These are phyloP conservation scores for Vitis labrusca DNA, from an alignment of 164 flowering plant genomes.

Conservation along the genomic window DNA sequence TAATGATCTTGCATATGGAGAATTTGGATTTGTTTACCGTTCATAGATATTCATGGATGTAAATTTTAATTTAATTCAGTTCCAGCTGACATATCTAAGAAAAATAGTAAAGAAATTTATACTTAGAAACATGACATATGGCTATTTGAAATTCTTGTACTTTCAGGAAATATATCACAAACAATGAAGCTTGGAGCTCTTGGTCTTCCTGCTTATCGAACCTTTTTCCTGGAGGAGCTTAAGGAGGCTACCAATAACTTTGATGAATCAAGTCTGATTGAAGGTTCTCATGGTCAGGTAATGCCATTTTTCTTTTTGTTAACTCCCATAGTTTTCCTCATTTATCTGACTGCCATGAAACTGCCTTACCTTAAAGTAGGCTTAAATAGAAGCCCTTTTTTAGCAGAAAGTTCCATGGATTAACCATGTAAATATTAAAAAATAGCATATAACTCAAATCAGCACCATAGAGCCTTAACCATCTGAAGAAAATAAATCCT, in stretches of 20 bases:
- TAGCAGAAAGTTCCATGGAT: too few species aligned
- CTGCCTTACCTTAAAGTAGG: too few species aligned
- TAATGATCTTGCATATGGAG: too few species aligned
- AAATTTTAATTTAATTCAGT: background rate
- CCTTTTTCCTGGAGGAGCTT: conserved; percentile 38
- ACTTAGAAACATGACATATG: background rate
- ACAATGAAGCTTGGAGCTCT: conserved; percentile 40
- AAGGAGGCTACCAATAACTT: conserved; percentile 44
- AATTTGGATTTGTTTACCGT: too few species aligned
- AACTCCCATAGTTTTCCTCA: background rate
- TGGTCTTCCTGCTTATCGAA: conserved; percentile 32
- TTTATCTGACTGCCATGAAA: background rate
- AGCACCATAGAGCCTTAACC: too few species aligned
- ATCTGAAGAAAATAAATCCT: too few species aligned
- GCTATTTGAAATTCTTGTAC: background rate
- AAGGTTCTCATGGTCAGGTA: conserved; percentile 31
- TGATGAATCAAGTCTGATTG: conserved; percentile 21
- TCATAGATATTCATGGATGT: too few species aligned
- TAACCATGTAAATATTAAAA: too few species aligned
- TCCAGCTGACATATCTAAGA: too few species aligned
- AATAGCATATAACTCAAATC: too few species aligned
- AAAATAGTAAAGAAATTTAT: background rate
- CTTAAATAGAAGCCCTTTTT: too few species aligned
- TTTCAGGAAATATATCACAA: conserved; percentile 36
- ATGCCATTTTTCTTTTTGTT: background rate